These are phyloP conservation scores for Fraxinus nigra DNA, from an alignment of 305 asterid genomes.

Conservation along the genomic window DNA sequence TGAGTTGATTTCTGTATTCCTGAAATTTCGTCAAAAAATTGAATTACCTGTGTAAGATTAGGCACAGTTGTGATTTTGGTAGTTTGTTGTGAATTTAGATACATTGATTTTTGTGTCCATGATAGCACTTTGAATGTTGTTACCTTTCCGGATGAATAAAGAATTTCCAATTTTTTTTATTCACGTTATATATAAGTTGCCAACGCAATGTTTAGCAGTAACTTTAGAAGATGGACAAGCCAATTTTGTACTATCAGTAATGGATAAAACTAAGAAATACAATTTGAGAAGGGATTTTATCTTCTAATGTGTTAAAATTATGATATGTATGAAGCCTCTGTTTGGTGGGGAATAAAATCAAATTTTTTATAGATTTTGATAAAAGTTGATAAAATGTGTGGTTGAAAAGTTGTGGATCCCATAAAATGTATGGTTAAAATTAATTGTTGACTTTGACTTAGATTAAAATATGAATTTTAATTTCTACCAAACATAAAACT, in stretches of 20 bases:
- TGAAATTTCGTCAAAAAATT: background rate
- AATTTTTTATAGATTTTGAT: too few relatives aligned
- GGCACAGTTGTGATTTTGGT: background rate
- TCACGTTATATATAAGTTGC: background rate
- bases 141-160: background rate
- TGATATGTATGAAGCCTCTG: background rate
- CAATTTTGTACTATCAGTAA: background rate
- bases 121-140: background rate
- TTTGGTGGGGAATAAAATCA: too few relatives aligned
- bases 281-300: background rate
- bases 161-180: background rate
- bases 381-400: too few relatives aligned
- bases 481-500: too few relatives aligned
- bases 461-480: too few relatives aligned
- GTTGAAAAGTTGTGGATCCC: too few relatives aligned
- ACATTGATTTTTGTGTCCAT: background rate
- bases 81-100: background rate
- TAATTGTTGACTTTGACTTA: too few relatives aligned
- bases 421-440: too few relatives aligned
- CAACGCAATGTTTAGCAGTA: background rate
- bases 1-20: constrained; percentile 24
- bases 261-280: background rate
- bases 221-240: background rate
- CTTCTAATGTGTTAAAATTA: background rate
- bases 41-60: background rate